These are phyloP conservation scores for Sporobolomyces pararoseus DNA, from an alignment of 768 basidiomycete species.

Conservation along the genomic window DNA sequence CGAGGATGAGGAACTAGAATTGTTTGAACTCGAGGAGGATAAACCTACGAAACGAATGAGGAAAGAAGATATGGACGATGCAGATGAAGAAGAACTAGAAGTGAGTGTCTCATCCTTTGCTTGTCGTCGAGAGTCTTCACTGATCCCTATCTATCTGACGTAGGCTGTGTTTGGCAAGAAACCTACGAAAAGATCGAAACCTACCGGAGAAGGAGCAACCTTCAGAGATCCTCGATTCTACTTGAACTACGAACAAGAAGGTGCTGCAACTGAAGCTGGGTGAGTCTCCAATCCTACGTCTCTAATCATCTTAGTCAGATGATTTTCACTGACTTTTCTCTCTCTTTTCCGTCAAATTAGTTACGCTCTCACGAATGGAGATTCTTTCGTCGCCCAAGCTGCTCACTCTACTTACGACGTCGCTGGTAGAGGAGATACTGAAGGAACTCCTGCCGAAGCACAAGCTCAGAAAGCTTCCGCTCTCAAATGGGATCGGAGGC, in stretches of 20 bases:
- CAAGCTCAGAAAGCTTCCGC: constrained; percentile 54
- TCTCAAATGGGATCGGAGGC: constrained; percentile 90
- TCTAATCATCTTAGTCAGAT: background rate
- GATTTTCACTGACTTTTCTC: background rate
- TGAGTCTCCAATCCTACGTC: constrained; percentile 50
- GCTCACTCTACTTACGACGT: constrained; percentile 75
- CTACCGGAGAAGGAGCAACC: constrained; percentile 47
- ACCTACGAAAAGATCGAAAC: constrained; percentile 50
- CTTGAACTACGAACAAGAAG: constrained; percentile 86
- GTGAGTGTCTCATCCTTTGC: background rate
- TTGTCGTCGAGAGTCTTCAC: background rate
- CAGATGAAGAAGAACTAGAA: constrained; percentile 38
- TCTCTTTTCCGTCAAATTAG: constrained; percentile 51
- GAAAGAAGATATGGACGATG: constrained; percentile 31
- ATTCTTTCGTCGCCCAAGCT: constrained; percentile 79
- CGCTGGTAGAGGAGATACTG: constrained; percentile 66
- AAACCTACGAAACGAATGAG: constrained; percentile 9
- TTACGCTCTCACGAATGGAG: constrained; percentile 83
- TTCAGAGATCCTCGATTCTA: constrained; percentile 83
- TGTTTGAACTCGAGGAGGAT: constrained; percentile 29
- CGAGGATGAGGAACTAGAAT: constrained; percentile 32
- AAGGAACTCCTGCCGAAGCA: constrained; percentile 56
- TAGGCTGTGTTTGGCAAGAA: constrained; percentile 67
- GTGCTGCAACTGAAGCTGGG: constrained; percentile 84
- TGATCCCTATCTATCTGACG: background rate